Evolutionary conservation across 2,329 filamentous ascomycete species (phyloP), one percentile per base, ranked within the genome.

Genomic region (Ustilaginoidea virens): DNA sequence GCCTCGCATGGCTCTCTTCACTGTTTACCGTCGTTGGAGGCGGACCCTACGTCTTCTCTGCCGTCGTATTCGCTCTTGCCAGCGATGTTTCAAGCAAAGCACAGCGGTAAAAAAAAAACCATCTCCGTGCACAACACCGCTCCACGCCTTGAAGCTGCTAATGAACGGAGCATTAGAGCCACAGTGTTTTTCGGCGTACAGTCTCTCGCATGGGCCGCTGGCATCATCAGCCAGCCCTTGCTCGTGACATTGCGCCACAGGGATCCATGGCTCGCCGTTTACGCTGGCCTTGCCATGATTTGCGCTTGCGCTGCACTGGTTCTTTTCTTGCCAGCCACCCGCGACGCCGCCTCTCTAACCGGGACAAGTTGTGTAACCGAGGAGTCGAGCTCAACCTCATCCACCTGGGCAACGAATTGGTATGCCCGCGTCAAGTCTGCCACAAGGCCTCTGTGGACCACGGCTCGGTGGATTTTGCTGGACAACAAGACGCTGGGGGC

Each of bases 321-420:
- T 11, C 23, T 33, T 5, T 29, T 33, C 9, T 14, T 33, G 20
- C 31, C 31, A 9, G 27, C 31, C 8, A 33, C 31, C 5, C 31
- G 27, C 14, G 31, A 33, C 13, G 17, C 27, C 8, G 17, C 31
- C 15, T 29, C 26, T 19, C 17, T 33, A n/a, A n/a, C n/a, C n/a
- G n/a, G n/a, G n/a, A n/a, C n/a, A n/a, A n/a, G n/a, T n/a, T n/a
- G n/a, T n/a, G n/a, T n/a, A n/a, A n/a, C n/a, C n/a, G 3, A 10
- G 11, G 17, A 13, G 18, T 12, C 10, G 17, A 7, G 8, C 3
- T n/a, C n/a, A 10, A 2, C 6, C 4, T 7, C 9, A 26, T n/a
- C 4, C 22, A 12, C n/a, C 28, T n/a, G n/a, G n/a, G n/a, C n/a
- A n/a, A n/a, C n/a, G n/a, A n/a, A n/a, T n/a, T n/a, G n/a, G n/a